phyloP scores from a whole-genome alignment of 2,329 filamentous ascomycete species.

The Alternaria gansuensis region DNA sequence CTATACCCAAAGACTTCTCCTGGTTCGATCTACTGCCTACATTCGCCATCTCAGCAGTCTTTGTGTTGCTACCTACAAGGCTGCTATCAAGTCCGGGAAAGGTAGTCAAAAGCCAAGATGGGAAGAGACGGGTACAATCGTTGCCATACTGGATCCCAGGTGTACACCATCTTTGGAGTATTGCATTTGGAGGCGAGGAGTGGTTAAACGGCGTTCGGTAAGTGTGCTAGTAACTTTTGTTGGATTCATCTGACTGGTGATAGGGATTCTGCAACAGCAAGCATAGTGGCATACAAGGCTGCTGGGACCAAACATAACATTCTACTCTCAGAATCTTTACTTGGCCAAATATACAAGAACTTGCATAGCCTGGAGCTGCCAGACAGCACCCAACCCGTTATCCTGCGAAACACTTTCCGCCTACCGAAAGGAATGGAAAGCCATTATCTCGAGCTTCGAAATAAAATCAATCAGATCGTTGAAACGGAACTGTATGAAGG shows the following conservation, averaged over 20 bases:
- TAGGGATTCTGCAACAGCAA: conserved; percentile 51
- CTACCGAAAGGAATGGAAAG: conserved; percentile 35
- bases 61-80: conserved; percentile 43
- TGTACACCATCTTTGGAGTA: conserved; percentile 64
- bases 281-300: conserved; percentile 61
- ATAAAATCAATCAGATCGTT: conserved; percentile 45
- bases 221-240: conserved; percentile 5
- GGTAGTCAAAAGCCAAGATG: conserved; percentile 33
- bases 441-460: conserved; percentile 34
- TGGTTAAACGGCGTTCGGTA: conserved; percentile 58
- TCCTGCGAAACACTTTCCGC: conserved; percentile 44
- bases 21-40: conserved; percentile 45
- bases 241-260: conserved; percentile 18
- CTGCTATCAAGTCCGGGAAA: conserved; percentile 36
- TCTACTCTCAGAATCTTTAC: conserved; percentile 59
- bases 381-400: conserved; percentile 30
- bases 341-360: conserved; percentile 44
- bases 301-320: conserved; percentile 61
- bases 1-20: conserved; percentile 37
- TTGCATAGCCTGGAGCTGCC: conserved; percentile 31
- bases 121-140: conserved; percentile 56
- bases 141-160: conserved; percentile 69
- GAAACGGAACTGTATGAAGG: conserved; percentile 60
- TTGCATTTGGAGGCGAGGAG: conserved; percentile 56
- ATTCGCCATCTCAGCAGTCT: conserved; percentile 40